A percentile compares a stretch with the other conserved stretches of the same genome.
These are phyloP conservation scores for Fusarium haematococcum DNA, from an alignment of 2,329 filamentous ascomycete species.

Conservation along the genomic window DNA sequence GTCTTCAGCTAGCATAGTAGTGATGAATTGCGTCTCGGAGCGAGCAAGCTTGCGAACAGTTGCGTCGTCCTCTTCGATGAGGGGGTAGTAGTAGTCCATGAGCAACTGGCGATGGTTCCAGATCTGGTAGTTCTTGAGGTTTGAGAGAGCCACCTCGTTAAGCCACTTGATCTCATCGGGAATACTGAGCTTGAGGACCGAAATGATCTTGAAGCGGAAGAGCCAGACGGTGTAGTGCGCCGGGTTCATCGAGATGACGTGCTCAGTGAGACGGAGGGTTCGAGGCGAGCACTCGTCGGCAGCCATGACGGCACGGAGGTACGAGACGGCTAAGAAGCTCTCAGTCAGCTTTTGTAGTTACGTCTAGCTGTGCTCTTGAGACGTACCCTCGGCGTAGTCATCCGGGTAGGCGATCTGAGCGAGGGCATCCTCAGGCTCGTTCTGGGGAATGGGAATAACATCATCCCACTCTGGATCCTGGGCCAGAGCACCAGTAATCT, in stretches of 20 bases:
- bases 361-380: not conserved
- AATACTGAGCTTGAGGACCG: constrained; percentile 73
- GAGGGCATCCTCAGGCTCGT: constrained; percentile 85
- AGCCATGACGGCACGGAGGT: constrained; percentile 94
- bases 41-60: constrained; percentile 68
- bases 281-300: constrained; percentile 84
- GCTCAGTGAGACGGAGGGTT: constrained; percentile 83
- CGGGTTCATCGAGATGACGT: constrained; percentile 92
- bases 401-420: constrained; percentile 93
- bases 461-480: constrained; percentile 85
- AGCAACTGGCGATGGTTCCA: constrained; percentile 83
- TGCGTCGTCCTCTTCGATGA: constrained; percentile 69
- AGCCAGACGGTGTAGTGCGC: constrained; percentile 99
- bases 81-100: constrained; percentile 67
- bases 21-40: constrained; percentile 81
- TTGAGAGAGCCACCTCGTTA: constrained; percentile 81
- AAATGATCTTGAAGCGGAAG: constrained; percentile 85
- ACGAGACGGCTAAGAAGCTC: constrained; percentile 77
- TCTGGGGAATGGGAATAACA: constrained; percentile 82
- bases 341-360: constrained; percentile 28
- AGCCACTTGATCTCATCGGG: constrained; percentile 85
- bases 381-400: constrained; percentile 83
- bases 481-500: constrained; percentile 58
- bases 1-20: constrained; percentile 84
- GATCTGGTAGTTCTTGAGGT: constrained; percentile 99